These are phyloP conservation scores for Lagenidium sp. DNA, from an alignment of 352 stramenopile species.

Conservation along the genomic window DNA sequence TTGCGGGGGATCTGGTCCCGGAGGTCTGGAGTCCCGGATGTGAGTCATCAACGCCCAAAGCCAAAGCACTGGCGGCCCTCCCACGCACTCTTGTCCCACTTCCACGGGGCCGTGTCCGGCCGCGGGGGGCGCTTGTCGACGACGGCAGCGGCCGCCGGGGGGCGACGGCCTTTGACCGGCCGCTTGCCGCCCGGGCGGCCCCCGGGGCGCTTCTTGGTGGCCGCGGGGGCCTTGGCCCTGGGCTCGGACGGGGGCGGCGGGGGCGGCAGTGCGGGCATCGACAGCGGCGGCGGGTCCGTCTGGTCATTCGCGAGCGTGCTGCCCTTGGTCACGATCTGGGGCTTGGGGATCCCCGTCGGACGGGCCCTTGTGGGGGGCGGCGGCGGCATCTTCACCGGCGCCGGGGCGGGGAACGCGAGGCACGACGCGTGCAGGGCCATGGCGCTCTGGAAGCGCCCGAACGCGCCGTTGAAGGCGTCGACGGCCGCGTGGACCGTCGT, in stretches of 20 bases:
- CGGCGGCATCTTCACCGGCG: constrained; percentile 1
- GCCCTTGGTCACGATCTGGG: constrained; percentile 13
- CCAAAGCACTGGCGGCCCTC: too few species aligned
- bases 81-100: constrained; percentile 68
- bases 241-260: background rate
- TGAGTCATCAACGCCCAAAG: background rate
- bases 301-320: too few species aligned
- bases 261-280: background rate
- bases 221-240: background rate
- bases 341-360: constrained; percentile 27
- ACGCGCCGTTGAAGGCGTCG: constrained; percentile 63
- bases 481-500: constrained; percentile 57
- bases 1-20: constrained; percentile 75
- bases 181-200: constrained; percentile 9
- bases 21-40: constrained; percentile 27
- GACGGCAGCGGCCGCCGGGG: constrained; percentile 2
- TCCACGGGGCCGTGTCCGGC: constrained; percentile 41
- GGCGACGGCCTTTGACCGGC: constrained; percentile 1
- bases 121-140: constrained; percentile 17
- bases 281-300: background rate
- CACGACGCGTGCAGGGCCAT: constrained; percentile 74
- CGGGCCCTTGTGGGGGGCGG: constrained; percentile 2
- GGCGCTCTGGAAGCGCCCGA: constrained; percentile 65
- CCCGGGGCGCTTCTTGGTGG: background rate
- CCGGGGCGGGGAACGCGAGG: constrained; percentile 40